Evolutionary conservation across 768 basidiomycete species (phyloP).

Genomic region (Russula emetica): DNA sequence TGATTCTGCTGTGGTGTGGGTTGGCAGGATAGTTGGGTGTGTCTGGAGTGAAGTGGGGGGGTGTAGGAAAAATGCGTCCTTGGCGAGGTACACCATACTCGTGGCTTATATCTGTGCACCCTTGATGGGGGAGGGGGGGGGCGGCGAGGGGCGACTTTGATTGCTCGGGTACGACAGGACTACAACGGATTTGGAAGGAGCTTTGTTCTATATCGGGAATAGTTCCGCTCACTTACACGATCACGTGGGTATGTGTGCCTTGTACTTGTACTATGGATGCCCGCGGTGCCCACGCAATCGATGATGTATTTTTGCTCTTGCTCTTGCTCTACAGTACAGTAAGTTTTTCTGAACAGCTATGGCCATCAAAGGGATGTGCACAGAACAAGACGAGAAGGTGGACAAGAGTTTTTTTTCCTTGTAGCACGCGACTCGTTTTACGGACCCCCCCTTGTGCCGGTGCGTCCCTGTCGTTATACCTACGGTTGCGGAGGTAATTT

Average conservation of each 20-base stretch:
- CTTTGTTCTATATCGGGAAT: slow-evolving; percentile 27
- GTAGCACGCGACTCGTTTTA: neutral
- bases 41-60: neutral
- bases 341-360: neutral
- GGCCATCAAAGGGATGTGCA: neutral
- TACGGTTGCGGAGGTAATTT: neutral
- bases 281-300: neutral
- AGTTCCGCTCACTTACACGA: neutral
- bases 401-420: neutral
- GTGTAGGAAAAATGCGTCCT: neutral
- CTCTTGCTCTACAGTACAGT: too few species aligned
- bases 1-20: neutral
- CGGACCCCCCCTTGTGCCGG: neutral
- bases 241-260: neutral
- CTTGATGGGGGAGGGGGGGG: too few species aligned
- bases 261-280: neutral
- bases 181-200: slow-evolving; percentile 9
- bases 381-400: neutral
- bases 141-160: too few species aligned
- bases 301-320: too few species aligned
- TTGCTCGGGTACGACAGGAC: neutral
- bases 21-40: neutral
- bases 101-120: slow-evolving; percentile 10
- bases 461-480: slow-evolving; percentile 8
- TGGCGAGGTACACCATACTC: neutral